Percentiles rank a stretch among this genome's conserved stretches.
Evolutionary conservation across 257 asterid species (phyloP).

Genomic region (Striga asiatica): DNA sequence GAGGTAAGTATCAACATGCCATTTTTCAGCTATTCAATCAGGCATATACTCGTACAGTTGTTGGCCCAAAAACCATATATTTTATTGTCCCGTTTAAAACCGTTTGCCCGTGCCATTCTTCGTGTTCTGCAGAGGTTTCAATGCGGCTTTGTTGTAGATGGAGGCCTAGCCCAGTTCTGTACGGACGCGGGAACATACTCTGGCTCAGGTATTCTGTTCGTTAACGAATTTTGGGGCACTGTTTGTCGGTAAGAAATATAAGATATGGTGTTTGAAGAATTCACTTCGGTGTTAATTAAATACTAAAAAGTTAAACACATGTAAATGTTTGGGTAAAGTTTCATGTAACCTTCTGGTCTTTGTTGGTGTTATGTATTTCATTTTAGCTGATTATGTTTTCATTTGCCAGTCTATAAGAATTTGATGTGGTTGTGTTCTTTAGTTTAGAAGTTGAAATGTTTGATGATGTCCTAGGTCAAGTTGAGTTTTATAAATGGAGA

Average conservation of each 20-base stretch:
- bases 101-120: slow-evolving; percentile 1
- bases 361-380: background rate
- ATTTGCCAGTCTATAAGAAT: slow-evolving; percentile 1
- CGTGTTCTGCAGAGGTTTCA: slow-evolving; percentile 36
- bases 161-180: slow-evolving; percentile 21
- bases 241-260: background rate
- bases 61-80: background rate
- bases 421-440: background rate
- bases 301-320: background rate
- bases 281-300: background rate
- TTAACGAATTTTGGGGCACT: background rate
- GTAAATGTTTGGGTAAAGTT: background rate
- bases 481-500: slow-evolving; percentile 46
- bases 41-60: slow-evolving; percentile 36
- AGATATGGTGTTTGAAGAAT: background rate
- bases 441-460: slow-evolving; percentile 14
- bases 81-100: background rate
- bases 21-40: slow-evolving; percentile 13
- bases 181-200: slow-evolving; percentile 28
- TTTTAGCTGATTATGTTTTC: background rate
- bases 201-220: slow-evolving; percentile 16
- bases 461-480: slow-evolving; percentile 28
- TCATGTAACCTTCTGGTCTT: background rate
- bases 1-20: slow-evolving; percentile 26
- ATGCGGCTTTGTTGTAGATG: slow-evolving; percentile 22